Percentiles rank a stretch among this genome's conserved stretches.
phyloP scores from a whole-genome alignment of 2,329 filamentous ascomycete genomes.

The Aspergillus ibericus region DNA sequence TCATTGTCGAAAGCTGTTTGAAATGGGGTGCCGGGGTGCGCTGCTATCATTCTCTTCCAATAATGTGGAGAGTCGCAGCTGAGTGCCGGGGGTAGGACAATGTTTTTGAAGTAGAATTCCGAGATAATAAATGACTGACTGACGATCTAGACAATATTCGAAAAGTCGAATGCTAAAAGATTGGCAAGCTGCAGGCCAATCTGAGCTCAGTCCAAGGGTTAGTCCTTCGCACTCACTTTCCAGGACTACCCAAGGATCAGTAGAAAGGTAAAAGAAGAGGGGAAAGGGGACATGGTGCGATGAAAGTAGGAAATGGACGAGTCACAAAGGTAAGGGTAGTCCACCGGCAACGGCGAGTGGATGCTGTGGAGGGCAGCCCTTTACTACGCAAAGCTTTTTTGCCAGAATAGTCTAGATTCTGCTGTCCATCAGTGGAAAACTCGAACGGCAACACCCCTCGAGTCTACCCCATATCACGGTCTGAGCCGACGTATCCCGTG shows the following conservation, averaged over 20 bases:
- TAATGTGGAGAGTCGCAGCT: not conserved
- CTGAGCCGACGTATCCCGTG: not conserved
- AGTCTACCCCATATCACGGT: constrained; percentile 1
- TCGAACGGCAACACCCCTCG: not conserved
- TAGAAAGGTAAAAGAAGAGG: constrained; percentile 4
- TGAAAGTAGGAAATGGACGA: not conserved
- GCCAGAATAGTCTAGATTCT: not conserved
- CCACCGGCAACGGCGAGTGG: constrained; percentile 2
- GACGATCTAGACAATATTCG: not conserved
- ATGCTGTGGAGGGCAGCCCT: constrained; percentile 1
- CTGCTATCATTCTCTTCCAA: constrained; percentile 14
- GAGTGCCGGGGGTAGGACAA: not conserved
- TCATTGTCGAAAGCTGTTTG: constrained; percentile 15
- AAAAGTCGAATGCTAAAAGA: not conserved
- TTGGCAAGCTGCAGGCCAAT: not conserved
- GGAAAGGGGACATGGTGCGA: constrained; percentile 4
- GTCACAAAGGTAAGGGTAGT: constrained; percentile 6
- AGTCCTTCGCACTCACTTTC: not conserved
- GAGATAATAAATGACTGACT: no score
- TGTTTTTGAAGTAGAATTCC: not conserved
- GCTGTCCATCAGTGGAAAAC: not conserved
- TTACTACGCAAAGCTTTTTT: not conserved
- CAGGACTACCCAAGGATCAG: not conserved
- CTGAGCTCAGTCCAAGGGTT: constrained; percentile 1
- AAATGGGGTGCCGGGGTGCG: not conserved